Evolutionary conservation across 768 basidiomycete genomes (phyloP), one percentile per base, ranked within the genome.

Genomic region (Mycena leptocephala): DNA sequence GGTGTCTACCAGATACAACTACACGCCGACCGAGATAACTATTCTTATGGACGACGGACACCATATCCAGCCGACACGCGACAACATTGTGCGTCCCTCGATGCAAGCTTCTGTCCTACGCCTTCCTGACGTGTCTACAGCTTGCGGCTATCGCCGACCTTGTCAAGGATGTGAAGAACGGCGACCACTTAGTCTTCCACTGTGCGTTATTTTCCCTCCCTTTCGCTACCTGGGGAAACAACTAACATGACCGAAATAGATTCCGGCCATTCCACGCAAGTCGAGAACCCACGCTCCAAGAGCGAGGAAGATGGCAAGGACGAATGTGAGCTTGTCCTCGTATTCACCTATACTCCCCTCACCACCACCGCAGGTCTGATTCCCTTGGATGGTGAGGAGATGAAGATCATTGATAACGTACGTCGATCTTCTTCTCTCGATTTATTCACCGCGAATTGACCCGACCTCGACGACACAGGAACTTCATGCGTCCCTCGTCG

Each of bases 21-120:
- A 74, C 56, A 32, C 32, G 14, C 30, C 26, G 1, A 5, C 51
- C 13, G 53, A 64, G 61, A 87, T 92, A 28, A 85, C 83, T 0
- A 80, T 89, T 0, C 86, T 93, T 68, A 83, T 89, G 48, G 89
- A 92, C 74, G 80, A 84, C n/a, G 77, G 84, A n/a, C 75, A 62
- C 9, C 82, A 85, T 39, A 65, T 81, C 1, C 83, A 84, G 75
- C 91, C 91, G 0, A 90, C 88, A 0, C 80, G 81, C 53, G 80
- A 48, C 1, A 90, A 89, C 61, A 89, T 92, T 67, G 91, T 91
- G 69, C 74, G 88, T 75, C 33, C n/a, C 2, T 20, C 55, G 10
- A n/a, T n/a, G 28, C 63, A 70, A 61, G 20, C 7, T 20, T 61
- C 62, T 26, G 13, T 22, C 53, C n/a, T 2, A 8, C 16, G 30